Evolutionary conservation across 257 asterid species (phyloP).

Genomic region (Rehmannia glutinosa): DNA sequence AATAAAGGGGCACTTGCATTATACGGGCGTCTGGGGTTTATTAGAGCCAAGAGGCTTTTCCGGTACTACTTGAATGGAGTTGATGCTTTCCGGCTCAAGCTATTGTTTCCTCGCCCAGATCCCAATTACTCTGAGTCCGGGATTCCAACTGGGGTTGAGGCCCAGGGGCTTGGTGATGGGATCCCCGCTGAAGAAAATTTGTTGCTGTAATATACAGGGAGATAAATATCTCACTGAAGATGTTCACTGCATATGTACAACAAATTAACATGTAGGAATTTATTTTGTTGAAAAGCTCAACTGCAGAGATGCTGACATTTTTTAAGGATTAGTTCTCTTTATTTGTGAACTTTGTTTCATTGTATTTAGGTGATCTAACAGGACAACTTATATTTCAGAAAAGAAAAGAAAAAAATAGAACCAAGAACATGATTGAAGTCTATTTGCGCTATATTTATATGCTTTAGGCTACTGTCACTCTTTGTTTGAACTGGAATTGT

Average conservation of each 20-base stretch:
- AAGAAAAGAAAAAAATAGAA: too few relatives aligned
- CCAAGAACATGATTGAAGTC: too few relatives aligned
- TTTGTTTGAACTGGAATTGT: too few relatives aligned
- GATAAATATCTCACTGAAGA: background rate
- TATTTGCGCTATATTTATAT: too few relatives aligned
- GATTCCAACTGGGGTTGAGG: conserved; percentile 25
- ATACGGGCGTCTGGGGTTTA: conserved; percentile 89
- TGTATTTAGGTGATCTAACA: background rate
- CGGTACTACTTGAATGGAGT: conserved; percentile 92
- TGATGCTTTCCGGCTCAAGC: conserved; percentile 92
- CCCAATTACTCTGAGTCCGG: conserved; percentile 27
- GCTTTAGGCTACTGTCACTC: background rate
- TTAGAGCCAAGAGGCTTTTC: conserved; percentile 91
- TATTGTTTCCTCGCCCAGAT: conserved; percentile 66
- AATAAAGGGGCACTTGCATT: conserved; percentile 93
- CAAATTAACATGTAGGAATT: conserved; percentile 4
- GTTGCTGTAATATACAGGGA: conserved; percentile 1
- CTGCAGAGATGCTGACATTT: background rate
- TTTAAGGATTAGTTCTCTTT: background rate
- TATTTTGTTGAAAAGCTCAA: background rate
- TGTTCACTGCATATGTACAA: conserved; percentile 8
- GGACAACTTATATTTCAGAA: too few relatives aligned
- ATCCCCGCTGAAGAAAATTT: conserved; percentile 16
- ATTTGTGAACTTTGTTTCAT: background rate
- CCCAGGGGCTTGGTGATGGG: conserved; percentile 15